These are phyloP conservation scores for Ascochyta pisi DNA, from an alignment of 2,329 filamentous ascomycete genomes.

Conservation along the genomic window DNA sequence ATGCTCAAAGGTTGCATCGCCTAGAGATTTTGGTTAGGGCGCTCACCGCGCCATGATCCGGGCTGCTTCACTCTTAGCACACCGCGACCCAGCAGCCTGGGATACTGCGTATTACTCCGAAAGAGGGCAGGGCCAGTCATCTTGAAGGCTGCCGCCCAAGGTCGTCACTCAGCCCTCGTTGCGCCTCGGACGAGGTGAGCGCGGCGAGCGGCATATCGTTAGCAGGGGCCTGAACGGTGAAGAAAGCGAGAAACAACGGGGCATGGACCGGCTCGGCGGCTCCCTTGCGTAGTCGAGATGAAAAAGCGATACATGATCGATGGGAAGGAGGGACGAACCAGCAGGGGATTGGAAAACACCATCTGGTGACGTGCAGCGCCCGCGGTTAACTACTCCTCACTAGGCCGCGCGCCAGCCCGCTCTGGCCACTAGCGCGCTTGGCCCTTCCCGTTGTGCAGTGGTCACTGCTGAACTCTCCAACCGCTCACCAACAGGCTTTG, in stretches of 20 bases:
- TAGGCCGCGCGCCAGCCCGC: slow-evolving; percentile 28
- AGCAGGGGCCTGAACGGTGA: slow-evolving; percentile 23
- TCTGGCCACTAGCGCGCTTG: slow-evolving; percentile 28
- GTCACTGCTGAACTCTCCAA: slow-evolving; percentile 27
- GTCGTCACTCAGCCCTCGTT: slow-evolving; percentile 15
- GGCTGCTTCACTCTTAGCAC: slow-evolving; percentile 33
- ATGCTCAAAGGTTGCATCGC: slow-evolving; percentile 38
- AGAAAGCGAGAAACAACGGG: slow-evolving; percentile 23
- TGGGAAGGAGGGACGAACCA: slow-evolving; percentile 26
- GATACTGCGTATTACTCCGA: slow-evolving; percentile 46
- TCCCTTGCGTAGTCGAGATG: slow-evolving; percentile 27
- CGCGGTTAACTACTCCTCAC: slow-evolving; percentile 38
- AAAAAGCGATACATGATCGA: slow-evolving; percentile 25
- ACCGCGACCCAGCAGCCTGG: slow-evolving; percentile 40
- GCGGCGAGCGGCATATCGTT: slow-evolving; percentile 32
- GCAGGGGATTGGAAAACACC: slow-evolving; percentile 32
- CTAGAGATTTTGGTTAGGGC: slow-evolving; percentile 32
- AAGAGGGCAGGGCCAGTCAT: slow-evolving; percentile 38
- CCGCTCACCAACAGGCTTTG: slow-evolving; percentile 22
- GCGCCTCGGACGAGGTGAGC: slow-evolving; percentile 12
- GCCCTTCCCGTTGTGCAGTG: slow-evolving; percentile 28
- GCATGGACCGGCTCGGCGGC: slow-evolving; percentile 22
- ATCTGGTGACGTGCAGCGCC: slow-evolving; percentile 46
- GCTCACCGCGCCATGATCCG: slow-evolving; percentile 40
- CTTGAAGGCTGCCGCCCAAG: slow-evolving; percentile 16